Evolutionary conservation across 2,329 filamentous ascomycete genomes (phyloP), one percentile per base, ranked within the genome.

Genomic region (Pleoardoris graminearum): DNA sequence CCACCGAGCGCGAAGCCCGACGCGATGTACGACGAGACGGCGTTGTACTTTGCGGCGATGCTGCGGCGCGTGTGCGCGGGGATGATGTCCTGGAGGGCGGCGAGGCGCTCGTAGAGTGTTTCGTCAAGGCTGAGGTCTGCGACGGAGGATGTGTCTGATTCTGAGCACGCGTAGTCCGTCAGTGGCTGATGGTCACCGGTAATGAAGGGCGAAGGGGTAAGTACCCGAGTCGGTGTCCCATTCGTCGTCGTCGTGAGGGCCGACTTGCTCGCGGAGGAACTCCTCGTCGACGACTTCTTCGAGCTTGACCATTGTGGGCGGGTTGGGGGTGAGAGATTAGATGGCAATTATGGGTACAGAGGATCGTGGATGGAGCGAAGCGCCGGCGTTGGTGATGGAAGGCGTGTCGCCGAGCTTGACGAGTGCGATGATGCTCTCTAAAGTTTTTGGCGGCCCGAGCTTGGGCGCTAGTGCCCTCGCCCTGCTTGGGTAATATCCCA

Each of bases 211-310:
- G 17, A 21, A 30, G n/a, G 33, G n/a, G 27, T 45, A 32, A 58
- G 88, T 84, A 96, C 93, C 93, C 59, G 90, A 93, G 75, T 97
- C 93, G 62, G 89, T 94, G 80, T 89, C 96, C 71, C 92, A 92
- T 54, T 95, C 90, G 49, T 94, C 88, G 37, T 94, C 88, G 63
- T 91, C 87, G 54, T 81, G 80, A 57, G 85, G 78, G 69, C 88
- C 86, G 63, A 82, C 78, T 76, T 88, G 86, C 65, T 82, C 79
- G 75, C 84, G 80, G 78, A 88, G 82, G 81, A 97, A 96, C 78
- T 95, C 90, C 83, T 97, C 92, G 75, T 97, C 93, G 74, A 95
- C 88, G 71, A 97, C 93, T 82, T 97, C 93, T 73, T 91, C 90
- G 73, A 97, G 90, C 78, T 93, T 91, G 76, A 97, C 93, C 93